Evolutionary conservation across 2,329 filamentous ascomycete species (phyloP).

Genomic region (Paracoccidioides brasiliensis): DNA sequence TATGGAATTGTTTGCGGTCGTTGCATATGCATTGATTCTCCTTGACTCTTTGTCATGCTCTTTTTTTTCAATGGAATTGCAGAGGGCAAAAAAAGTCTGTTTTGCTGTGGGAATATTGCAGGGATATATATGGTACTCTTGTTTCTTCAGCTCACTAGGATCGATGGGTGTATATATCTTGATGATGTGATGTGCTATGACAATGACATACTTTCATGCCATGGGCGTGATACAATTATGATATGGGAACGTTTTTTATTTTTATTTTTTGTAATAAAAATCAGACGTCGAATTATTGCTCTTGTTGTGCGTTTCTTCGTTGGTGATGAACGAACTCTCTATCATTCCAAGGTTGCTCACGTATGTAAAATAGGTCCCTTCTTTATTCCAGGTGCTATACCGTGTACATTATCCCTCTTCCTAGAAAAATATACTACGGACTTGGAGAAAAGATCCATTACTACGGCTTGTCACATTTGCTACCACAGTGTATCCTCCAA

Average conservation of each 20-base stretch:
- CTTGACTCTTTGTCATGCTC: neutral
- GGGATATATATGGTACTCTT: neutral
- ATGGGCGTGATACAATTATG: neutral
- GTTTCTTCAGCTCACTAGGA: neutral
- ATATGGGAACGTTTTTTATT: neutral
- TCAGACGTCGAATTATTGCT: too few species aligned
- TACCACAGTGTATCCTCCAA: too few species aligned
- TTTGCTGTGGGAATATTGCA: neutral
- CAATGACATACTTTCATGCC: neutral
- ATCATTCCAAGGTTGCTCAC: too few species aligned
- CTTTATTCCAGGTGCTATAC: too few species aligned
- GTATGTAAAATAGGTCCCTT: too few species aligned
- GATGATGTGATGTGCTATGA: neutral
- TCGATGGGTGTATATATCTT: neutral
- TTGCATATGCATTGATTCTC: neutral
- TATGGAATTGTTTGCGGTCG: neutral
- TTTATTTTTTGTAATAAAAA: neutral
- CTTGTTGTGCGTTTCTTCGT: too few species aligned
- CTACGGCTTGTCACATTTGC: too few species aligned
- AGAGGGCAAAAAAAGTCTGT: neutral
- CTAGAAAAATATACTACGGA: too few species aligned
- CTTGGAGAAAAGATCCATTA: too few species aligned
- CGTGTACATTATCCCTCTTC: too few species aligned
- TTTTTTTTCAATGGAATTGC: neutral
- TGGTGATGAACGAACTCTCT: too few species aligned